These are phyloP conservation scores for Aspergillus cavernicola DNA, from an alignment of 495 filamentous ascomycete species.

Conservation along the genomic window DNA sequence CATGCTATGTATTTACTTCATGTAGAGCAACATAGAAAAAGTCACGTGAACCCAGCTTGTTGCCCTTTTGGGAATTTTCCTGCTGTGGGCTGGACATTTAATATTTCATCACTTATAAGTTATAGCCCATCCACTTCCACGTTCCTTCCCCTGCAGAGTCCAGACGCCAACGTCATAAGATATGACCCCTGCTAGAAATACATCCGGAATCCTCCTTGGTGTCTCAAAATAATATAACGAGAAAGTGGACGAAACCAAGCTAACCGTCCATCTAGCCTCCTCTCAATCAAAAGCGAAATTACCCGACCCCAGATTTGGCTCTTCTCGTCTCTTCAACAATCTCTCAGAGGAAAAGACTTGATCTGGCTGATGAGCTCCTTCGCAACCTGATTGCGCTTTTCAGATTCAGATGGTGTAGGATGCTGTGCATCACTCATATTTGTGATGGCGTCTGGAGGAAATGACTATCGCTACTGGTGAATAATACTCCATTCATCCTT, in stretches of 20 bases:
- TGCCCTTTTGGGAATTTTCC: neutral
- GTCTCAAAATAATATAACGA: neutral
- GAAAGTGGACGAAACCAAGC: slow-evolving; percentile 2
- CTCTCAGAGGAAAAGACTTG: neutral
- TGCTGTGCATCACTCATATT: neutral
- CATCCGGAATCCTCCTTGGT: too few species aligned
- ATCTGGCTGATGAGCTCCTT: neutral
- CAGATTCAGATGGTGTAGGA: neutral
- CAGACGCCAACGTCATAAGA: too few species aligned
- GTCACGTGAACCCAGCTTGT: neutral
- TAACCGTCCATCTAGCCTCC: neutral
- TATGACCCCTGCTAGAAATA: too few species aligned
- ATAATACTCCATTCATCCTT: neutral
- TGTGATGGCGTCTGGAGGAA: neutral
- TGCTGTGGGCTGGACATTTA: neutral
- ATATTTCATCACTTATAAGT: neutral
- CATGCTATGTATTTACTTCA: too few species aligned
- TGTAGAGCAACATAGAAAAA: too few species aligned
- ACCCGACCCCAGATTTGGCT: neutral
- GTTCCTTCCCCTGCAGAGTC: too few species aligned
- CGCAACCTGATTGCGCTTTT: neutral
- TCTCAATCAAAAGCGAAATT: neutral
- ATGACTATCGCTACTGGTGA: neutral
- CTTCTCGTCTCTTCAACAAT: neutral
- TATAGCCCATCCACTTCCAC: too few species aligned